These are phyloP conservation scores for Microglena sp. DNA, from an alignment of 139 green algal species.

Conservation along the genomic window DNA sequence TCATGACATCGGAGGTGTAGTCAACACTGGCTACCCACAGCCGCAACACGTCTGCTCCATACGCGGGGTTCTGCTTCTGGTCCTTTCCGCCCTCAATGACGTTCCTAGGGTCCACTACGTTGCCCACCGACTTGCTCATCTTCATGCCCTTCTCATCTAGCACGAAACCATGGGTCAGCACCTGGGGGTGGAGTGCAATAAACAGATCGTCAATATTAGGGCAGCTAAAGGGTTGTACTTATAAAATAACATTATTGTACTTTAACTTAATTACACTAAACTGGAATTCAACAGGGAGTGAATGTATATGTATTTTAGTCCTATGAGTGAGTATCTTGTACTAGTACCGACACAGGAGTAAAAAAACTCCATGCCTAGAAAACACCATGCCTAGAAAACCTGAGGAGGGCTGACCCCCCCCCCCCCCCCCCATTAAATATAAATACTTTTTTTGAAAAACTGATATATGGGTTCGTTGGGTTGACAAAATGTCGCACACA, in stretches of 20 bases:
- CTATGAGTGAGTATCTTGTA: no score
- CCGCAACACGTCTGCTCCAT: conserved; percentile 89
- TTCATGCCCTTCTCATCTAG: conserved; percentile 87
- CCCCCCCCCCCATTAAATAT: no score
- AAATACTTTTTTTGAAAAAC: no score
- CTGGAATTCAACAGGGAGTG: not conserved
- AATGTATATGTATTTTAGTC: no score
- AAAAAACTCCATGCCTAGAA: no score
- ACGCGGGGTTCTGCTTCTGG: conserved; percentile 60
- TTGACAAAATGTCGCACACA: no score
- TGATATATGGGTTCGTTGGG: no score
- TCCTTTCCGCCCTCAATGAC: conserved; percentile 75
- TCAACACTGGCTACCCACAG: conserved; percentile 94
- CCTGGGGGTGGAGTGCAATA: conserved; percentile 12
- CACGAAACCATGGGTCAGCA: conserved; percentile 93
- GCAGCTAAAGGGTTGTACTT: not conserved
- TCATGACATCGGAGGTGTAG: conserved; percentile 88
- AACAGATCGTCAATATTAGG: not conserved
- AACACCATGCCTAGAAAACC: no score
- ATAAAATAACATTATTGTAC: not conserved
- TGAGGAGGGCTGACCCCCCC: no score
- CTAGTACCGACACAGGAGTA: no score
- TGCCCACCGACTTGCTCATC: conserved; percentile 87
- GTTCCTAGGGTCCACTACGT: conserved; percentile 86
- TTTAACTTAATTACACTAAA: no score